Evolutionary conservation across 306 rosid species (phyloP).

Genomic region (Vigna unguiculata): DNA sequence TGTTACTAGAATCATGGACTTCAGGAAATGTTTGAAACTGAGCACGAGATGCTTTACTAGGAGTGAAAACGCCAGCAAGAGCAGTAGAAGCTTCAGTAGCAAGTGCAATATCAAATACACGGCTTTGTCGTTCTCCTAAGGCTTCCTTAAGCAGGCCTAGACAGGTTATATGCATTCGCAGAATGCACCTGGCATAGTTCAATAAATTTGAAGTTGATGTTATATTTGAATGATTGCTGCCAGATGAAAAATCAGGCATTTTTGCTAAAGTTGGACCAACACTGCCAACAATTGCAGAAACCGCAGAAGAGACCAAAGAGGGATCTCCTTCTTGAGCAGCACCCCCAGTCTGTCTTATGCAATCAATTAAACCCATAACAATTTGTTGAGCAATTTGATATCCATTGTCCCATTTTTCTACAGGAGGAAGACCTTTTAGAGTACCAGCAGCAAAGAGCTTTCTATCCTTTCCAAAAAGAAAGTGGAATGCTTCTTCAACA

Average conservation of each 20-base stretch:
- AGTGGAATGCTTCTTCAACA: conserved; percentile 67
- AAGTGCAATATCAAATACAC: conserved; percentile 95
- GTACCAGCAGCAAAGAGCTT: conserved; percentile 65
- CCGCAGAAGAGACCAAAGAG: conserved; percentile 88
- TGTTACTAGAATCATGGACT: conserved; percentile 61
- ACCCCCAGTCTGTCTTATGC: conserved; percentile 96
- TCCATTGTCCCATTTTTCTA: conserved; percentile 87
- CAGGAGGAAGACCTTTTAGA: conserved; percentile 58
- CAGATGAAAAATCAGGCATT: conserved; percentile 65
- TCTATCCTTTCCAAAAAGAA: conserved; percentile 74
- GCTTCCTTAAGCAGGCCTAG: conserved; percentile 91
- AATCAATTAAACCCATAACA: conserved; percentile 76
- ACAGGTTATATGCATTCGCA: conserved; percentile 79
- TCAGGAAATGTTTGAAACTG: conserved; percentile 81
- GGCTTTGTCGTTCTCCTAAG: conserved; percentile 92
- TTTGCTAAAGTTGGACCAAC: conserved; percentile 70
- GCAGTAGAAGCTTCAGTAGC: conserved; percentile 84
- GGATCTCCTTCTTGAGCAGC: conserved; percentile 99
- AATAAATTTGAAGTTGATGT: conserved; percentile 66
- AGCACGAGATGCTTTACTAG: conserved; percentile 77
- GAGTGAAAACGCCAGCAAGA: conserved; percentile 74
- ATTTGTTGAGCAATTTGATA: conserved; percentile 82
- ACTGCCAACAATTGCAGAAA: conserved; percentile 81
- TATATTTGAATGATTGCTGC: conserved; percentile 57
- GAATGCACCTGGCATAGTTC: conserved; percentile 71